These are phyloP conservation scores for Tricharina praecox DNA, from an alignment of 495 filamentous ascomycete genomes.

Conservation along the genomic window DNA sequence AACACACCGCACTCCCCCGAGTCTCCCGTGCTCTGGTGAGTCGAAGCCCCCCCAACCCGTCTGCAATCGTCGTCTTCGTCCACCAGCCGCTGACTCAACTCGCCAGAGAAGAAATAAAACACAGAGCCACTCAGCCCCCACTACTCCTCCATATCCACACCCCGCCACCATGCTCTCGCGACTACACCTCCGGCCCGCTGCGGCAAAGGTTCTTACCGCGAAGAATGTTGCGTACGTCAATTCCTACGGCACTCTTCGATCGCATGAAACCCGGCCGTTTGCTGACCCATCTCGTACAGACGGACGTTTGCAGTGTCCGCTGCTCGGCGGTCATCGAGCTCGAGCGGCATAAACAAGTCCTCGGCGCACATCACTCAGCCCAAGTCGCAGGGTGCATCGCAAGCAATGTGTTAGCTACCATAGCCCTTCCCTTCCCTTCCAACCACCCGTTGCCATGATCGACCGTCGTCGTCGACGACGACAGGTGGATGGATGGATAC, in stretches of 20 bases:
- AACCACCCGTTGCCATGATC: no score
- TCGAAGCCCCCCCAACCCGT: no score
- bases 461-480: no score
- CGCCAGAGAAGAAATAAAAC: no score
- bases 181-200: not conserved
- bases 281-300: not conserved
- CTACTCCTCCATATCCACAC: no score
- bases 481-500: no score
- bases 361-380: slow-evolving; percentile 79
- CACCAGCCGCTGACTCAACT: no score
- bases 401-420: slow-evolving; percentile 56
- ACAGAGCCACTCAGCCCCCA: no score
- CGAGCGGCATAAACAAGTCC: slow-evolving; percentile 50
- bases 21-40: no score
- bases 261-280: not conserved
- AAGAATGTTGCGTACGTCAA: slow-evolving; percentile 2
- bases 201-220: not conserved
- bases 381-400: slow-evolving; percentile 91
- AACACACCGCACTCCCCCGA: no score
- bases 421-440: not conserved
- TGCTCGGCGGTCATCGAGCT: slow-evolving; percentile 1
- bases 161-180: slow-evolving; percentile 7
- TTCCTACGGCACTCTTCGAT: no score
- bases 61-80: no score
- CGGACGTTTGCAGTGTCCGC: not conserved